Conservation (phyloP, 2,329 filamentous ascomycete genomes). For the Trichoderma arundinaceum region DNA sequence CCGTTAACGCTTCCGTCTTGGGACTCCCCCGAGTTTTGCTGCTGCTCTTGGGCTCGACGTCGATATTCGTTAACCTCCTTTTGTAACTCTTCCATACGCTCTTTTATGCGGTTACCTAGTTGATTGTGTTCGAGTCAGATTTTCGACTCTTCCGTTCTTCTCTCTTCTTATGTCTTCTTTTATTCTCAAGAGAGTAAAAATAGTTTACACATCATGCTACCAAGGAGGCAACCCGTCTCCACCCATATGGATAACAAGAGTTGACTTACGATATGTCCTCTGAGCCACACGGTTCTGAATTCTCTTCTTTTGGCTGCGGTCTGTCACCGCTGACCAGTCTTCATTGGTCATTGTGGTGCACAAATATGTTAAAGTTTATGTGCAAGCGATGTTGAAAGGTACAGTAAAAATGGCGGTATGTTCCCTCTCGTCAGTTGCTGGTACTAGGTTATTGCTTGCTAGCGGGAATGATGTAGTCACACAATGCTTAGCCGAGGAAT, state of each 20-base stretch:
- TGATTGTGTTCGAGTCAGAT: not conserved
- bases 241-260: not conserved
- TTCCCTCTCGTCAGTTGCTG: not conserved
- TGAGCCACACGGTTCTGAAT: constrained; percentile 28
- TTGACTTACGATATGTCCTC: constrained; percentile 26
- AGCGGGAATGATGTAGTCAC: not conserved
- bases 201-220: too few species aligned
- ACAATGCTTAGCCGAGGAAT: not conserved
- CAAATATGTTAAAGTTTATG: not conserved
- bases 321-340: constrained; percentile 21
- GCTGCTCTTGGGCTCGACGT: constrained; percentile 17
- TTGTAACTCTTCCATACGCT: constrained; percentile 27
- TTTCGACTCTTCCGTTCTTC: not conserved
- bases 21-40: not conserved
- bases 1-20: not conserved
- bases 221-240: too few species aligned
- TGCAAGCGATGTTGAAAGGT: not conserved
- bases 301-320: constrained; percentile 29
- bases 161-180: not conserved
- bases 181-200: too few species aligned
- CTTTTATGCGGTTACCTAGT: constrained; percentile 29
- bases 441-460: not conserved
- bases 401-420: not conserved
- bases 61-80: constrained; percentile 29
- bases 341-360: constrained; percentile 11